phyloP scores from a whole-genome alignment of 495 filamentous ascomycete genomes.

The Aspergillus funiculosus region DNA sequence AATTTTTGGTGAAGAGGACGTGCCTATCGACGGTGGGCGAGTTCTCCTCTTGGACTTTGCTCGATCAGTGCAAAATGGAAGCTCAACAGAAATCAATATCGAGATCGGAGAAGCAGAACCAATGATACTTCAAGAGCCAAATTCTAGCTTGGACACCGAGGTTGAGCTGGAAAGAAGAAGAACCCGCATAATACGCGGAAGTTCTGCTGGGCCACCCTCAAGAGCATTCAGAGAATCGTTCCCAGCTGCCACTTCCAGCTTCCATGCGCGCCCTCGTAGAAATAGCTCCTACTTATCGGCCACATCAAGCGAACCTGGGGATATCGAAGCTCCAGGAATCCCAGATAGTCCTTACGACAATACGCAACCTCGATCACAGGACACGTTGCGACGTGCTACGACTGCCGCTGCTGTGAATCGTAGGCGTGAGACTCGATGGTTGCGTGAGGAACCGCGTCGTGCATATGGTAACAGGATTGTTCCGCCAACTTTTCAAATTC shows the following conservation, averaged over 20 bases:
- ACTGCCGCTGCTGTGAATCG: constrained; percentile 70
- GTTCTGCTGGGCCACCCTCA: constrained; percentile 18
- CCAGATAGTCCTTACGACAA: constrained; percentile 63
- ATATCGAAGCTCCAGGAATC: constrained; percentile 19
- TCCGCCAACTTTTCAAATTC: constrained; percentile 41
- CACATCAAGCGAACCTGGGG: constrained; percentile 17
- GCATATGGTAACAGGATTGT: constrained; percentile 13
- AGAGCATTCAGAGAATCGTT: constrained; percentile 22
- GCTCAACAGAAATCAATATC: constrained; percentile 52
- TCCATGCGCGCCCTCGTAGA: constrained; percentile 18
- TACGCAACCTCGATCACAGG: constrained; percentile 67
- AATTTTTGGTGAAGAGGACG: constrained; percentile 63
- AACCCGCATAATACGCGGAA: constrained; percentile 45
- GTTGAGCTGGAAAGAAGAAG: constrained; percentile 74
- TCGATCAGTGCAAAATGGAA: constrained; percentile 52
- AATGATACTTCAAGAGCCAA: constrained; percentile 66
- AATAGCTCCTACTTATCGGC: constrained; percentile 24
- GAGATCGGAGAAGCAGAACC: constrained; percentile 68
- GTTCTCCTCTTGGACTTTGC: constrained; percentile 74
- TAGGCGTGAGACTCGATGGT: constrained; percentile 49
- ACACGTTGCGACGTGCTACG: constrained; percentile 70
- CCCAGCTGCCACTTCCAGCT: constrained; percentile 16
- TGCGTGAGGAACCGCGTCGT: constrained; percentile 22
- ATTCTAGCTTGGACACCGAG: constrained; percentile 71
- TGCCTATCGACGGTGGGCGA: constrained; percentile 77